These are phyloP conservation scores for Olyra latifolia DNA, from an alignment of 176 grass and related monocot genomes.

Conservation along the genomic window DNA sequence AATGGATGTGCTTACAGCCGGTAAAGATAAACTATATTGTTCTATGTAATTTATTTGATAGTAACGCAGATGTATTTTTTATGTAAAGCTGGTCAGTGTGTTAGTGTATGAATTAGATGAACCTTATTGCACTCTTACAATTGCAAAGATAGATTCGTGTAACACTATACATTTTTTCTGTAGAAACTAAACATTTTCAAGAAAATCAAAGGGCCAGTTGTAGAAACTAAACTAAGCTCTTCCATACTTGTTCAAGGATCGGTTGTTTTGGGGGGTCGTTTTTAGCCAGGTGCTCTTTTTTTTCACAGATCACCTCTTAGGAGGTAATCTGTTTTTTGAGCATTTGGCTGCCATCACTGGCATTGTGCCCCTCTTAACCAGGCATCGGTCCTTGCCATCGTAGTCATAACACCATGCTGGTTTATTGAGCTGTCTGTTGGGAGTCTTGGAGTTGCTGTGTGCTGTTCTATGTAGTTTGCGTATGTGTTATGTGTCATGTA, in stretches of 20 bases:
- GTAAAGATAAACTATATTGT: too few relatives aligned
- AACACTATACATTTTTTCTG: background rate
- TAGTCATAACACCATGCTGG: constrained; percentile 44
- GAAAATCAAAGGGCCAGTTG: background rate
- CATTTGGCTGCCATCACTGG: constrained; percentile 49
- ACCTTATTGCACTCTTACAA: too few relatives aligned
- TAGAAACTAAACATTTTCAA: constrained; percentile 16
- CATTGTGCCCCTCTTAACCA: constrained; percentile 52
- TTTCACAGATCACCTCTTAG: constrained; percentile 49
- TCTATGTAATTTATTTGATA: too few relatives aligned
- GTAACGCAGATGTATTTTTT: too few relatives aligned
- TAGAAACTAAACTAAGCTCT: too few relatives aligned
- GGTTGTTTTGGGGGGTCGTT: constrained; percentile 47
- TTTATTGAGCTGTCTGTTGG: too few relatives aligned
- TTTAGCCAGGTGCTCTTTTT: constrained; percentile 64
- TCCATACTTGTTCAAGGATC: constrained; percentile 57
- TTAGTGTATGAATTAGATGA: too few relatives aligned
- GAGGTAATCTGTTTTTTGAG: constrained; percentile 69
- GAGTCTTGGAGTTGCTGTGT: constrained; percentile 34
- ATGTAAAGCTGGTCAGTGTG: too few relatives aligned
- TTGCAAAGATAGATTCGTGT: constrained; percentile 25
- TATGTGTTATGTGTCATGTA: constrained; percentile 41
- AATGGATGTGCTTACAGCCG: too few relatives aligned
- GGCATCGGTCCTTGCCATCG: constrained; percentile 52
- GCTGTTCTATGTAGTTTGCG: constrained; percentile 25